Conservation (phyloP, 805 yeast species). For the Wickerhamiella hasegawae region DNA sequence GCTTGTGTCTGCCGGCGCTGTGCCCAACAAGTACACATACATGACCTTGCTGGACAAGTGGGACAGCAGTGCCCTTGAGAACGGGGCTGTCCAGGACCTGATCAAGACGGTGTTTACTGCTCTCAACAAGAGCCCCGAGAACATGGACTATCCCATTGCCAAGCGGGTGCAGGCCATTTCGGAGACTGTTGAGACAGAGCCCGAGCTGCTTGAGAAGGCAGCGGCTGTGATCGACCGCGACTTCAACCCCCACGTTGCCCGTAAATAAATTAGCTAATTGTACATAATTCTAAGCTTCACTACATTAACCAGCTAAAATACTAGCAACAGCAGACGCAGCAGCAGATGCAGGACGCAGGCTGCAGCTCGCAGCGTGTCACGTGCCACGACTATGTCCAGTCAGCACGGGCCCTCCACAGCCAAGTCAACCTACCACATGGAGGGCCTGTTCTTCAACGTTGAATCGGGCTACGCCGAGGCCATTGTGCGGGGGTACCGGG, state of each 20-base stretch:
- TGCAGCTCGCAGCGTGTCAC: too few relatives aligned
- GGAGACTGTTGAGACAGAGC: slow-evolving; percentile 1
- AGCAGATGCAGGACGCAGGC: too few relatives aligned
- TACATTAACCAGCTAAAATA: too few relatives aligned
- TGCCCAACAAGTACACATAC: slow-evolving; percentile 18
- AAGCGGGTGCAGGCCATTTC: slow-evolving; percentile 2
- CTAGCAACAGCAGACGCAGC: too few relatives aligned
- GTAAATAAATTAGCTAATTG: too few relatives aligned
- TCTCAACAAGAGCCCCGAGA: slow-evolving; percentile 4
- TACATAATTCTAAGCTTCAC: too few relatives aligned
- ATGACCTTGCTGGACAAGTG: slow-evolving; percentile 13
- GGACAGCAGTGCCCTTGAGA: not conserved
- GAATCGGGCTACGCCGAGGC: slow-evolving; percentile 89
- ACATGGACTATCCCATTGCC: slow-evolving; percentile 13
- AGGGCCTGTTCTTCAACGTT: slow-evolving; percentile 81
- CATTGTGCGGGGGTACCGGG: slow-evolving; percentile 83
- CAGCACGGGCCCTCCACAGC: too few relatives aligned
- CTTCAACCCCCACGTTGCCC: too few relatives aligned
- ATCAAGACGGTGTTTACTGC: slow-evolving; percentile 3
- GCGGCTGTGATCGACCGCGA: not conserved
- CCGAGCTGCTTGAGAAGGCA: slow-evolving; percentile 4
- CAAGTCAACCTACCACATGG: too few relatives aligned
- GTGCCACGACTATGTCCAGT: too few relatives aligned
- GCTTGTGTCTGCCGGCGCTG: slow-evolving; percentile 7
- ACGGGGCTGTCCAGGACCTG: slow-evolving; percentile 4